Percentiles rank a stretch among this genome's conserved stretches.
Conservation (phyloP, 2,329 filamentous ascomycete species). For the Monosporascus sp. region DNA sequence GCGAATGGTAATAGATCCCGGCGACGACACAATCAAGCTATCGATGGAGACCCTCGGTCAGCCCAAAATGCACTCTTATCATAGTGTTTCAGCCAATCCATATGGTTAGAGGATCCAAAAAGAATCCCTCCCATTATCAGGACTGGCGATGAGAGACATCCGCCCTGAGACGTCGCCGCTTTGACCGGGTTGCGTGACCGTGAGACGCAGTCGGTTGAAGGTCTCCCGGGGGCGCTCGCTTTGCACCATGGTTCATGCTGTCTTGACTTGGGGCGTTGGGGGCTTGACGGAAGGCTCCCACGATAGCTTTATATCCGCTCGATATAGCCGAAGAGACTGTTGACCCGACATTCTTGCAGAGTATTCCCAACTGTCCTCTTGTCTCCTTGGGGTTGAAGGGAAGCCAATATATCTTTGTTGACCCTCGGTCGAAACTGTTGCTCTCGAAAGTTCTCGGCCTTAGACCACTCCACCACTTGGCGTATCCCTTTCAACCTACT, state of each 20-base stretch:
- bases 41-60: too few species aligned
- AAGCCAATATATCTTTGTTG: not conserved
- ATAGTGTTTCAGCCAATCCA: too few species aligned
- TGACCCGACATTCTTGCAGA: not conserved
- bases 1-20: too few species aligned
- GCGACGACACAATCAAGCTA: too few species aligned
- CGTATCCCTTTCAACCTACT: constrained; percentile 1
- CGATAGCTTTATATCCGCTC: not conserved
- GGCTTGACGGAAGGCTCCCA: not conserved
- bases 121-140: not conserved
- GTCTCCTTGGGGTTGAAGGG: not conserved
- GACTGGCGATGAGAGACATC: not conserved
- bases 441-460: constrained; percentile 1
- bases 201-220: not conserved
- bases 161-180: not conserved
- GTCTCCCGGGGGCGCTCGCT: not conserved
- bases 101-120: too few species aligned
- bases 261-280: not conserved
- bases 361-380: not conserved
- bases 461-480: constrained; percentile 3
- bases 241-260: not conserved
- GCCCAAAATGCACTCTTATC: too few species aligned
- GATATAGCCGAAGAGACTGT: not conserved
- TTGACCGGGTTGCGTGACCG: not conserved
- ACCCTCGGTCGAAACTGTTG: constrained; percentile 1